A percentile compares a stretch with the other conserved stretches of the same genome.
These are phyloP conservation scores for Taiozyma onychis DNA, from an alignment of 1,139 yeast species.

Conservation along the genomic window DNA sequence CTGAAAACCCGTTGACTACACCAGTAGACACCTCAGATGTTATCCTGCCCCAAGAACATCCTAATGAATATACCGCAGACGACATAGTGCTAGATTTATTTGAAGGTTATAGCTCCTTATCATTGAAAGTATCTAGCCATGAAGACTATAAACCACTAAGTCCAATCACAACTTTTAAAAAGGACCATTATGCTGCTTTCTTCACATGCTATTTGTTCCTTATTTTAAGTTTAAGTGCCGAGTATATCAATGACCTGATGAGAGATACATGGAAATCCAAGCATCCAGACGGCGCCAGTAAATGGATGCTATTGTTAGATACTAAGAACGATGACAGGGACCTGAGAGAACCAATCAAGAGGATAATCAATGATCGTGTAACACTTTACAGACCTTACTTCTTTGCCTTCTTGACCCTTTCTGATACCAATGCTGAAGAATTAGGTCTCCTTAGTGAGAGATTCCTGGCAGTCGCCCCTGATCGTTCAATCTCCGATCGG, in stretches of 20 bases:
- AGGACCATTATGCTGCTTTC: slow-evolving; percentile 16
- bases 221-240: slow-evolving; percentile 6
- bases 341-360: slow-evolving; percentile 4
- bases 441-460: not conserved
- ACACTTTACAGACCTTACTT: slow-evolving; percentile 2
- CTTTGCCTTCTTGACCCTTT: slow-evolving; percentile 3
- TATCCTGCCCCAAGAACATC: not conserved
- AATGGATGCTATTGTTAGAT: slow-evolving; percentile 16
- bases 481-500: slow-evolving; percentile 24
- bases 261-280: slow-evolving; percentile 11
- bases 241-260: slow-evolving; percentile 3
- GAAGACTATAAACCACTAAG: slow-evolving; percentile 18
- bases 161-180: slow-evolving; percentile 8
- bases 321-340: slow-evolving; percentile 6
- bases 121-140: slow-evolving; percentile 15
- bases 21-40: not conserved
- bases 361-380: slow-evolving; percentile 10
- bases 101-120: slow-evolving; percentile 14
- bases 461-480: slow-evolving; percentile 28
- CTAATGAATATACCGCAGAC: not conserved
- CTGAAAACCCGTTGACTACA: not conserved
- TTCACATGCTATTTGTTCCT: slow-evolving; percentile 13
- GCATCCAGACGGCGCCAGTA: slow-evolving; percentile 14
- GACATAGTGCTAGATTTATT: slow-evolving; percentile 12
- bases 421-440: slow-evolving; percentile 2